These are phyloP conservation scores for Ogataea paraovalis DNA, from an alignment of 805 yeast species.

Conservation along the genomic window DNA sequence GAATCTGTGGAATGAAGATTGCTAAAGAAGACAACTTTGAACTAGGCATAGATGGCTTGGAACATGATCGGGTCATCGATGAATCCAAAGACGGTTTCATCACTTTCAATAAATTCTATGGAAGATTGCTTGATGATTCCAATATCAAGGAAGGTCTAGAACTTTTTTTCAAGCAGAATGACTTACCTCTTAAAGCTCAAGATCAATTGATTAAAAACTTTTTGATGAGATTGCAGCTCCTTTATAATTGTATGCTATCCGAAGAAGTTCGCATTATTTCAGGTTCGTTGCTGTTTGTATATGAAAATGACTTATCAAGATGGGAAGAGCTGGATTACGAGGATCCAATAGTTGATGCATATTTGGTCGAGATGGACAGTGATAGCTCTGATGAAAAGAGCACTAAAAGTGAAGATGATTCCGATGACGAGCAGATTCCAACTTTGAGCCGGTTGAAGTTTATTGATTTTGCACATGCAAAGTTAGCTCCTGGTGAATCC, in stretches of 20 bases:
- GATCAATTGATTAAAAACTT: slow-evolving; percentile 42
- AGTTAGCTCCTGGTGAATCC: slow-evolving; percentile 55
- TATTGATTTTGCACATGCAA: slow-evolving; percentile 92
- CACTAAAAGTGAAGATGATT: slow-evolving; percentile 23
- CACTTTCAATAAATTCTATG: slow-evolving; percentile 63
- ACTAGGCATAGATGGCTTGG: slow-evolving; percentile 17
- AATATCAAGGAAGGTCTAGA: slow-evolving; percentile 43
- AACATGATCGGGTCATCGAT: slow-evolving; percentile 3
- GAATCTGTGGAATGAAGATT: slow-evolving; percentile 88
- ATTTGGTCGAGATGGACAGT: slow-evolving; percentile 26
- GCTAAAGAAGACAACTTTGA: slow-evolving; percentile 5
- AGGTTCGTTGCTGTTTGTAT: slow-evolving; percentile 67
- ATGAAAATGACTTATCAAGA: slow-evolving; percentile 58
- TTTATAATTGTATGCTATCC: slow-evolving; percentile 61
- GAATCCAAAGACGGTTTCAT: slow-evolving; percentile 38
- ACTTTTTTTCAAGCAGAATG: slow-evolving; percentile 40
- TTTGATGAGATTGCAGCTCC: slow-evolving; percentile 54
- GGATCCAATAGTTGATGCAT: slow-evolving; percentile 33
- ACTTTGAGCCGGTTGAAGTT: slow-evolving; percentile 58
- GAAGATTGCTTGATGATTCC: slow-evolving; percentile 49
- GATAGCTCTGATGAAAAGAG: no score
- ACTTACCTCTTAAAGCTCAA: slow-evolving; percentile 30
- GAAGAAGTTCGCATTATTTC: slow-evolving; percentile 65
- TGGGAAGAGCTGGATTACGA: slow-evolving; percentile 44
- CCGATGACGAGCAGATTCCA: slow-evolving; percentile 14